Base-by-base conservation (phyloP, 2,329 filamentous ascomycete species). In the Onygenales sp. region DNA sequence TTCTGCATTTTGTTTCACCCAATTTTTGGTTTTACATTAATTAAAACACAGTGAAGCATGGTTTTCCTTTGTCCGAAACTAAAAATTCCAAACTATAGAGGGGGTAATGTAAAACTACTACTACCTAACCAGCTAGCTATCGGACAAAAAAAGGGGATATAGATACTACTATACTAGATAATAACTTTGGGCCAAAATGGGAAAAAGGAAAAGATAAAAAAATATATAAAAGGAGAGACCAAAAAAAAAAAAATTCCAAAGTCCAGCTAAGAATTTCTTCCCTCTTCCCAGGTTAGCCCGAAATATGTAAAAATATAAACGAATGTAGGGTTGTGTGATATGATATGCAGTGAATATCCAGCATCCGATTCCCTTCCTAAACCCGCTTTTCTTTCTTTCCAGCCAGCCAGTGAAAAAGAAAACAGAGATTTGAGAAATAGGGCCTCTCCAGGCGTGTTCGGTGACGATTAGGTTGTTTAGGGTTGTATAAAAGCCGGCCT, bases 281-380 rank as follows among this genome's bases (percentile, higher is more conserved):
- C 31, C 31, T 27, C 21, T 27, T 27, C 21, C 21, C 13, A 21
- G 54, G 58, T 62, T 61, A 60, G 59, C 54, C 67, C 67, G 52
- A 66, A 59, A 63, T 68, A 59, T 55, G 54, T 39, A 53, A 57
- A 50, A 52, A 27, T 27, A 58, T 55, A 60, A 46, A 52, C 8
- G 42, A 55, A 48, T 35, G 32, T 47, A 50, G 51, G 35, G 44
- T 43, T 35, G 52, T 43, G 36, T 45, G 42, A 46, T 21, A 31
- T 21, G 17, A 17, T 7, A 52, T 33, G 31, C 33, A 43, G 17
- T 48, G n/a, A 32, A 58, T 53, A 55, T 58, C 68, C 76, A 72
- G 77, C 77, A 79, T 78, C 77, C 57, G 61, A 68, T 78, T 78
- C 76, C 71, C 21, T 27, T 69, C 64, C 43, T 33, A 48, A 48